These are phyloP conservation scores for Asterochloris erici DNA, from an alignment of 139 green algal genomes.

Conservation along the genomic window DNA sequence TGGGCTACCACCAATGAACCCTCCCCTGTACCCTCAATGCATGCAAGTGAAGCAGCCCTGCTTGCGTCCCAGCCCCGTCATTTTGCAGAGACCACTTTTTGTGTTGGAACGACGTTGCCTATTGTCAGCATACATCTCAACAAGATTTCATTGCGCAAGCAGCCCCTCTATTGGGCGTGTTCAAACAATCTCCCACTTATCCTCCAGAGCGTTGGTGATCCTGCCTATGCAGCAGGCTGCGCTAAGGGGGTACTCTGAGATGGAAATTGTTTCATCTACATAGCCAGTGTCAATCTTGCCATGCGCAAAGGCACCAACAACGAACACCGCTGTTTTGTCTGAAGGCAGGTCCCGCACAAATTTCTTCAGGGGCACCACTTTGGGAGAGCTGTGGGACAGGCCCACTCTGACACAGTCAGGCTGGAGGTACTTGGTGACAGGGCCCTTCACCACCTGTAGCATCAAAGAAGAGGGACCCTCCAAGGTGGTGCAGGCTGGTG, in stretches of 20 bases:
- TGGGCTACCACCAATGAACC: too few species aligned
- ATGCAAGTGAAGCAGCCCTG: too few species aligned
- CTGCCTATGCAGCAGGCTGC: conserved; percentile 81
- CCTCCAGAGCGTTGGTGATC: conserved; percentile 89
- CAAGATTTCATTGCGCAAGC: too few species aligned
- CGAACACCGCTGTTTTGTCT: conserved; percentile 71
- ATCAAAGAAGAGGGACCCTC: too few species aligned
- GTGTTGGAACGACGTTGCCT: too few species aligned
- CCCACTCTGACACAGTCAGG: conserved; percentile 64
- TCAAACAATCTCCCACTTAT: conserved; percentile 83
- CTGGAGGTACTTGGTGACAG: conserved; percentile 83
- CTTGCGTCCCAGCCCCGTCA: too few species aligned
- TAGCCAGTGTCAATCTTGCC: conserved; percentile 86
- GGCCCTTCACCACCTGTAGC: conserved; percentile 79
- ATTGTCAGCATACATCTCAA: too few species aligned
- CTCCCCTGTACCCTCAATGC: too few species aligned
- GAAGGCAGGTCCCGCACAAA: conserved; percentile 44
- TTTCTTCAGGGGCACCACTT: conserved; percentile 44
- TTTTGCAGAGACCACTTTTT: too few species aligned
- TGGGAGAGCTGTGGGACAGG: conserved; percentile 70
- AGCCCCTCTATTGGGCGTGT: too few species aligned
- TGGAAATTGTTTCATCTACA: conserved; percentile 77
- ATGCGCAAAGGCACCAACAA: conserved; percentile 91
- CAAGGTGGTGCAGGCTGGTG: too few species aligned
- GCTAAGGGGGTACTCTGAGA: conserved; percentile 89